These are phyloP conservation scores for Coelastrella sp. DNA, from an alignment of 139 green algal genomes.

Conservation along the genomic window DNA sequence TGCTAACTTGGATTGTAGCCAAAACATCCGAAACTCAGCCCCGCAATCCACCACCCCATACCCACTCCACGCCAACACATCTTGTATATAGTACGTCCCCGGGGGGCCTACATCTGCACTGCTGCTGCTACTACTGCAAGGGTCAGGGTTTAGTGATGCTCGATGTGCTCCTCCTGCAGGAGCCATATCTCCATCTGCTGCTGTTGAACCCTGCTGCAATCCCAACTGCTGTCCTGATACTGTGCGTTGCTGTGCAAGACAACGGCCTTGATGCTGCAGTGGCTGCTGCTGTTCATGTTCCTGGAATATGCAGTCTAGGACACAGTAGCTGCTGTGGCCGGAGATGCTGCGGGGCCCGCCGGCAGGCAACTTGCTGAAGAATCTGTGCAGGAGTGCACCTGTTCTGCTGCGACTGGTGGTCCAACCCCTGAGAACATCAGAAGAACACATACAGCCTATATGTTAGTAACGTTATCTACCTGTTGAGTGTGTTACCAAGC, in stretches of 20 bases:
- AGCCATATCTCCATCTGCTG: neutral
- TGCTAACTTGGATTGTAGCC: conserved; percentile 53
- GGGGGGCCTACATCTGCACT: too few species aligned
- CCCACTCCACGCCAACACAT: conserved; percentile 93
- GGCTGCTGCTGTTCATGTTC: conserved; percentile 15
- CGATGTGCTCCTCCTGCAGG: neutral
- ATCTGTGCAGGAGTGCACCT: conserved; percentile 51
- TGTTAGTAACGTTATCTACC: too few species aligned
- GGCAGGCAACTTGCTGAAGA: conserved; percentile 48
- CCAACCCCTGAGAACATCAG: conserved; percentile 1
- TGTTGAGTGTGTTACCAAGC: too few species aligned
- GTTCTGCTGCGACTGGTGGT: conserved; percentile 64
- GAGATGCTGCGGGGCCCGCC: conserved; percentile 32
- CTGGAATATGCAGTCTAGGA: conserved; percentile 89
- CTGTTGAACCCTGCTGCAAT: neutral
- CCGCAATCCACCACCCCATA: conserved; percentile 85
- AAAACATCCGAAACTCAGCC: conserved; percentile 85
- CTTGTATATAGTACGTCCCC: conserved; percentile 74
- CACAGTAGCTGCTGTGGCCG: conserved; percentile 65
- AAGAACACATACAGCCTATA: too few species aligned
- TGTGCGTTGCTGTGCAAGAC: neutral
- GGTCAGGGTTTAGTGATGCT: neutral
- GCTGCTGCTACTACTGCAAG: conserved; percentile 2
- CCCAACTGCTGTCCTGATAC: neutral
- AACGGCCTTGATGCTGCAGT: conserved; percentile 34